Conservation (phyloP, 495 filamentous ascomycete genomes). For the Penicillium simplicissimum region DNA sequence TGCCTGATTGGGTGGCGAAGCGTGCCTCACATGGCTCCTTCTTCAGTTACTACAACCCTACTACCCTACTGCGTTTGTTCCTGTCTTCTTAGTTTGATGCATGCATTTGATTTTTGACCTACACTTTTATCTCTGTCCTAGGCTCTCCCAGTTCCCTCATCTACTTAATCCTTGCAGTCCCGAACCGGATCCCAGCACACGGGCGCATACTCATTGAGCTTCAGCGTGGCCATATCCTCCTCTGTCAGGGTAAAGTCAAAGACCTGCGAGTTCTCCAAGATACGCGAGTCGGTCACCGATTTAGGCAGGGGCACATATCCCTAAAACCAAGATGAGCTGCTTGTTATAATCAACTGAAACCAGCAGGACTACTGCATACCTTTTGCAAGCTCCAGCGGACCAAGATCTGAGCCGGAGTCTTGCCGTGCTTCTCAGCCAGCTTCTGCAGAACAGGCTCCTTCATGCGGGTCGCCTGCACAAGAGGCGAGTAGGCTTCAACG, state of each 20-base stretch:
- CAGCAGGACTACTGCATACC: slow-evolving; percentile 35
- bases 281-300: slow-evolving; percentile 59
- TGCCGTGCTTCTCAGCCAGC: slow-evolving; percentile 68
- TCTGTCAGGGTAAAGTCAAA: slow-evolving; percentile 77
- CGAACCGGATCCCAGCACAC: slow-evolving; percentile 75
- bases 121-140: not conserved
- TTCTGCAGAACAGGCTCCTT: slow-evolving; percentile 62
- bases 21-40: not conserved
- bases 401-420: slow-evolving; percentile 76
- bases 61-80: not conserved
- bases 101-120: not conserved
- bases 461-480: slow-evolving; percentile 67
- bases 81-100: not conserved
- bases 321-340: slow-evolving; percentile 59
- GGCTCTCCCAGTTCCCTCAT: not conserved
- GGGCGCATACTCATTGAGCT: slow-evolving; percentile 58
- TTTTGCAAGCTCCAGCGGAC: slow-evolving; percentile 87
- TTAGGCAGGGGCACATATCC: slow-evolving; percentile 66
- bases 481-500: slow-evolving; percentile 78
- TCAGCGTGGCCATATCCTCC: slow-evolving; percentile 58
- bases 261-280: slow-evolving; percentile 71
- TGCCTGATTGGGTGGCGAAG: slow-evolving; percentile 21
- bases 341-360: slow-evolving; percentile 11
- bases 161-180: slow-evolving; percentile 29
- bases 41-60: too few species aligned